Conservation (phyloP, 768 basidiomycete species). For the Mycena chlorophos region DNA sequence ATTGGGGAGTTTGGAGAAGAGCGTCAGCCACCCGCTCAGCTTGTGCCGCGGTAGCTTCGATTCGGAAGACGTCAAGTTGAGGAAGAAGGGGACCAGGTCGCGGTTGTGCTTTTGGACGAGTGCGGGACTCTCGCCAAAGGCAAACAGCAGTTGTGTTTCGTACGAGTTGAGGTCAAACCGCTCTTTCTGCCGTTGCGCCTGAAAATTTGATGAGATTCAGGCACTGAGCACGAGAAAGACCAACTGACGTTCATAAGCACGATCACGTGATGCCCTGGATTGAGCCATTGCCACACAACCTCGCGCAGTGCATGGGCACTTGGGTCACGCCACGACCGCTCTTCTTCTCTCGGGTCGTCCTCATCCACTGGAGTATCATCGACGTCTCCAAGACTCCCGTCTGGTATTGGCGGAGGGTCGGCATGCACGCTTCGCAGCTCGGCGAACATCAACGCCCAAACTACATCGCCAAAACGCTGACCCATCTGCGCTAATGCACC, state of each 20-base stretch:
- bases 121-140: constrained; percentile 65
- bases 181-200: constrained; percentile 40
- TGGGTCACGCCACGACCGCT: constrained; percentile 79
- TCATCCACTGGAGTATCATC: constrained; percentile 30
- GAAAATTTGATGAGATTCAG: neutral
- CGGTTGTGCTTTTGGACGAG: constrained; percentile 87
- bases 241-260: constrained; percentile 36
- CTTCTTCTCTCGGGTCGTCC: constrained; percentile 59
- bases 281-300: constrained; percentile 51
- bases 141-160: constrained; percentile 74
- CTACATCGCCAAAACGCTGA: constrained; percentile 60
- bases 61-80: constrained; percentile 41
- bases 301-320: constrained; percentile 61
- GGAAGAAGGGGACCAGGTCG: constrained; percentile 83
- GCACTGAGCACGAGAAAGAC: constrained; percentile 23
- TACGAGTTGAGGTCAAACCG: constrained; percentile 77
- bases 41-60: constrained; percentile 57
- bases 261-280: constrained; percentile 28
- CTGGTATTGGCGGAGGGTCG: constrained; percentile 18
- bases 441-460: constrained; percentile 71
- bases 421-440: constrained; percentile 49
- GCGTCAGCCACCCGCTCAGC: constrained; percentile 73
- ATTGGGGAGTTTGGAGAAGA: constrained; percentile 89
- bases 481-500: constrained; percentile 58
- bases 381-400: constrained; percentile 12